Conservation (phyloP, 1,139 yeast species). For the Hanseniaspora gamundiae region DNA sequence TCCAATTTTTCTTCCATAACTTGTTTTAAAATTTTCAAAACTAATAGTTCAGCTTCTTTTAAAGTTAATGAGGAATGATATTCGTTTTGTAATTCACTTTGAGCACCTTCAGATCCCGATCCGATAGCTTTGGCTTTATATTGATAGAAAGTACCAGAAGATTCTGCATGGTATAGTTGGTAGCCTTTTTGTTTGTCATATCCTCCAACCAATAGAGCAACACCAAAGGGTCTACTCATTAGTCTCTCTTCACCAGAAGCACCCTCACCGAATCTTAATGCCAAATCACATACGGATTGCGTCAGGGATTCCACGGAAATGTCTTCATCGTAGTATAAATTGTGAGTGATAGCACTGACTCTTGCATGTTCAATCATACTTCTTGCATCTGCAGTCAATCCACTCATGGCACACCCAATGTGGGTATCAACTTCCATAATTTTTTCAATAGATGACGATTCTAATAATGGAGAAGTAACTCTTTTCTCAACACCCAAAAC, state of each 20-base stretch:
- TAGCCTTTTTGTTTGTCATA: constrained; percentile 88
- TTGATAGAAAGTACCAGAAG: constrained; percentile 94
- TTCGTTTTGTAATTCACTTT: constrained; percentile 92
- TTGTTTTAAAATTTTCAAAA: constrained; percentile 84
- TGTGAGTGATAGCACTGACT: constrained; percentile 80
- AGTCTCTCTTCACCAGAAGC: constrained; percentile 94
- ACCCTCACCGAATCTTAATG: constrained; percentile 95
- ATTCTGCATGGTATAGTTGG: constrained; percentile 96
- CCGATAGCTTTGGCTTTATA: constrained; percentile 99
- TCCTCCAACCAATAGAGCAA: constrained; percentile 92
- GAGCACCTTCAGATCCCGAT: constrained; percentile 98
- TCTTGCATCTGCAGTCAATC: constrained; percentile 96
- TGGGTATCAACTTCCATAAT: constrained; percentile 90
- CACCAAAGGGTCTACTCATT: constrained; percentile 99
- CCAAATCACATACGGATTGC: constrained; percentile 93
- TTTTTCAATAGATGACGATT: constrained; percentile 88
- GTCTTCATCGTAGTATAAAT: constrained; percentile 82
- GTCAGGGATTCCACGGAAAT: constrained; percentile 90
- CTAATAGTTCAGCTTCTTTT: constrained; percentile 83
- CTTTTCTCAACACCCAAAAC: constrained; percentile 94
- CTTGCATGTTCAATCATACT: constrained; percentile 98
- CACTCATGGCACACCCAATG: constrained; percentile 98
- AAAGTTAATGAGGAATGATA: constrained; percentile 91
- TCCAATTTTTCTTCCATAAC: constrained; percentile 99
- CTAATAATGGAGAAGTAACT: constrained; percentile 85